phyloP scores from a whole-genome alignment of 2,329 filamentous ascomycete species.

The Pyrenochaeta sp. region DNA sequence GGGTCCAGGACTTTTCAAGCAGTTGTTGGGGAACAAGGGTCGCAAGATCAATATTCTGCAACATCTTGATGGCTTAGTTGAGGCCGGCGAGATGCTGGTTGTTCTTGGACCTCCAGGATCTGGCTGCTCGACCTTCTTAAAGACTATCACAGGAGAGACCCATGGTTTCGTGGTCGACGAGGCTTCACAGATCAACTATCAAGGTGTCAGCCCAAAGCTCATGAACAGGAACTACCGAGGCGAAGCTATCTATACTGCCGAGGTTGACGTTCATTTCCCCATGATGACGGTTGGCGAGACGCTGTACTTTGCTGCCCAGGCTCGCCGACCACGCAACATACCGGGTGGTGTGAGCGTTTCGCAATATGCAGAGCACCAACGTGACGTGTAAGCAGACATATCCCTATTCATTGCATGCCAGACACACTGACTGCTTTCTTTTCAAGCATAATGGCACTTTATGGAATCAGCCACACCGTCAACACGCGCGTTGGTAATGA shows the following conservation, averaged over 20 bases:
- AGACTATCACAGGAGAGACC: slow-evolving; percentile 83
- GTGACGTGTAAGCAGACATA: slow-evolving; percentile 56
- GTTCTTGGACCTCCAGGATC: slow-evolving; percentile 74
- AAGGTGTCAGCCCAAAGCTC: slow-evolving; percentile 74
- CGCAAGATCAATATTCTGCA: slow-evolving; percentile 70
- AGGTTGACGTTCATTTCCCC: slow-evolving; percentile 84
- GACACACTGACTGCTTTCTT: not conserved
- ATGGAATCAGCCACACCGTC: slow-evolving; percentile 74
- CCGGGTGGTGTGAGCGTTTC: slow-evolving; percentile 65
- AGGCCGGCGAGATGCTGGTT: slow-evolving; percentile 77
- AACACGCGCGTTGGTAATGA: slow-evolving; percentile 80
- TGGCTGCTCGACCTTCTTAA: slow-evolving; percentile 84
- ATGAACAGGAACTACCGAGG: slow-evolving; percentile 83
- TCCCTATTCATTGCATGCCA: not conserved
- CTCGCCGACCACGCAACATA: slow-evolving; percentile 69
- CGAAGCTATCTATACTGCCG: slow-evolving; percentile 86
- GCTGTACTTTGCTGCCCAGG: slow-evolving; percentile 77
- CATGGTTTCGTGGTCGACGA: slow-evolving; percentile 79
- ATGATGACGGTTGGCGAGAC: slow-evolving; percentile 81
- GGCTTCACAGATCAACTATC: slow-evolving; percentile 80
- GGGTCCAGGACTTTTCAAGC: slow-evolving; percentile 49
- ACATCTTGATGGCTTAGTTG: slow-evolving; percentile 72
- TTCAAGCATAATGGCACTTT: slow-evolving; percentile 5
- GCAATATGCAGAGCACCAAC: slow-evolving; percentile 68
- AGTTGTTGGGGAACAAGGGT: slow-evolving; percentile 42